These are phyloP conservation scores for Amyloporia xantha DNA, from an alignment of 768 basidiomycete genomes.

Conservation along the genomic window DNA sequence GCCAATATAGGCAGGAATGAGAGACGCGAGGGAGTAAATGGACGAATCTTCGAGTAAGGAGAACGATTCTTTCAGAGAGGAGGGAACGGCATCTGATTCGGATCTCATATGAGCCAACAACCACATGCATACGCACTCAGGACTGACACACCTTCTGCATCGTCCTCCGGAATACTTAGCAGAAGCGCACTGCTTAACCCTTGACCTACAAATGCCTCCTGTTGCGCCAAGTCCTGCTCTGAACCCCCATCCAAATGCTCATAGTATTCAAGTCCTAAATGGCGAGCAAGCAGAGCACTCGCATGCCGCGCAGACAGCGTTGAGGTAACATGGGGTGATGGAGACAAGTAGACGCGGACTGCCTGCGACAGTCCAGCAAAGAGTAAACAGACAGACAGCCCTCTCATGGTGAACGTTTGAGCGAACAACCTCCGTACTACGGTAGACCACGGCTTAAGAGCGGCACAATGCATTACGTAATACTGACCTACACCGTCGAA, in stretches of 20 bases:
- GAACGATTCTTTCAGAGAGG: slow-evolving; percentile 44
- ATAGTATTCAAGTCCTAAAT: slow-evolving; percentile 65
- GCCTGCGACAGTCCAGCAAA: slow-evolving; percentile 38
- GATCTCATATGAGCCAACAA: no score
- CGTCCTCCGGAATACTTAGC: slow-evolving; percentile 48
- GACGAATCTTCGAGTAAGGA: slow-evolving; percentile 27
- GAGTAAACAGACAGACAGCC: slow-evolving; percentile 20
- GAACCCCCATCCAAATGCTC: slow-evolving; percentile 38
- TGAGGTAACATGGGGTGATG: slow-evolving; percentile 33
- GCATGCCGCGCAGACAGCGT: slow-evolving; percentile 46
- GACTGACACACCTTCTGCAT: slow-evolving; percentile 47
- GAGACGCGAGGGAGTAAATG: slow-evolving; percentile 38
- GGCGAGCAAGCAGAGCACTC: slow-evolving; percentile 54
- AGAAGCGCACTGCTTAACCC: slow-evolving; percentile 46
- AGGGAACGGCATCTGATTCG: slow-evolving; percentile 54
- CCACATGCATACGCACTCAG: no score
- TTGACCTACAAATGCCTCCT: slow-evolving; percentile 47
- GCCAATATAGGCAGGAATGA: slow-evolving; percentile 51
- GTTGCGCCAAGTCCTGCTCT: slow-evolving; percentile 15
- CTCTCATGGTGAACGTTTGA: slow-evolving; percentile 11
- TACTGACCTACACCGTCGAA: not conserved
- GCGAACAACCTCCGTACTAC: not conserved
- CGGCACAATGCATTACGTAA: not conserved
- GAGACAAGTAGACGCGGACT: slow-evolving; percentile 54
- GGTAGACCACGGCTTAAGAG: not conserved